Evolutionary conservation across 2,329 filamentous ascomycete species (phyloP).

Genomic region (Lasiodiplodia sp.): DNA sequence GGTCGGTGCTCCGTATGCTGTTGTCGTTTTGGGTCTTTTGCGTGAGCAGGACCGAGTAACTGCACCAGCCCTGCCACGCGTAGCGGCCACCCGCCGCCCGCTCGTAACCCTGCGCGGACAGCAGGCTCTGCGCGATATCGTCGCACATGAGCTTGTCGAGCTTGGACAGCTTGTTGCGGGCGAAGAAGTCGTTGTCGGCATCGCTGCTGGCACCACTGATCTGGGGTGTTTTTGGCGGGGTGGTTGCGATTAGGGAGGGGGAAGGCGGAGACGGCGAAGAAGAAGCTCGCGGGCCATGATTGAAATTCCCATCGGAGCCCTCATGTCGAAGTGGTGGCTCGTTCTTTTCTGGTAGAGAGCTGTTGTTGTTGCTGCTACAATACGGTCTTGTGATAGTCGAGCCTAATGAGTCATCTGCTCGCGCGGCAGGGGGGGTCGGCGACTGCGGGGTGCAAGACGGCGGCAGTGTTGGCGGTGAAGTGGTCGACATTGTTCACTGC

Average conservation of each 20-base stretch:
- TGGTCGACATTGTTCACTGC: not conserved
- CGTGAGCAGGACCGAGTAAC: slow-evolving; percentile 30
- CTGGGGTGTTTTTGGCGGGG: not conserved
- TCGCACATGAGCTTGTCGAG: slow-evolving; percentile 20
- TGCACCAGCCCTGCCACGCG: slow-evolving; percentile 32
- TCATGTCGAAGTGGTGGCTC: not conserved
- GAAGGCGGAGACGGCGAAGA: not conserved
- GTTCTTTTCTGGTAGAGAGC: not conserved
- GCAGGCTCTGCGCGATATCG: slow-evolving; percentile 17
- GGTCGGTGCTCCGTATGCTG: no score
- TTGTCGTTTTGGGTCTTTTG: not conserved
- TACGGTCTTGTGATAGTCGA: no score
- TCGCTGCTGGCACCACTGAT: no score
- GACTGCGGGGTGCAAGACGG: not conserved
- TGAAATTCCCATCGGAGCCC: no score
- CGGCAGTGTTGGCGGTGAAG: not conserved
- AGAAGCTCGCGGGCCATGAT: no score
- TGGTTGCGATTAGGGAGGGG: not conserved
- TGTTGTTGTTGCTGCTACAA: not conserved
- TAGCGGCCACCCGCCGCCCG: no score
- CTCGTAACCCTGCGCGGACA: not conserved
- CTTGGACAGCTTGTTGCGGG: slow-evolving; percentile 24
- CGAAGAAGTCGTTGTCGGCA: slow-evolving; percentile 27
- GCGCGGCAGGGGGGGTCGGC: not conserved
- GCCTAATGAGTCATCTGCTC: not conserved